These are phyloP conservation scores for Fraxinus greggii DNA, from an alignment of 305 asterid genomes.

Conservation along the genomic window DNA sequence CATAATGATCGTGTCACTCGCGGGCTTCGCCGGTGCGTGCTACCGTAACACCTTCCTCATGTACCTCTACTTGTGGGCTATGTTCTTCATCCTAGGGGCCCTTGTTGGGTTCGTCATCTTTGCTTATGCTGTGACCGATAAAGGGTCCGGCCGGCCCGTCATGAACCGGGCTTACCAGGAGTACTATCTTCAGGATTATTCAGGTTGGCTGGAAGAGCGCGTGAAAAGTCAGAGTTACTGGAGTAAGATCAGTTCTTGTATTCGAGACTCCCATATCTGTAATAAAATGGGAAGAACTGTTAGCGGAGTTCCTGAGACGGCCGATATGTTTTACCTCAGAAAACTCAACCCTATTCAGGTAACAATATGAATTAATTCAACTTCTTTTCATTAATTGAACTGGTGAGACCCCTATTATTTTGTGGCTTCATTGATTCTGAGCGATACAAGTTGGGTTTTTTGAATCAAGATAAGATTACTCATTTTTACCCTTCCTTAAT, in stretches of 20 bases:
- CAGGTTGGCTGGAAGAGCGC: conserved; percentile 69
- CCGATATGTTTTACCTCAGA: conserved; percentile 55
- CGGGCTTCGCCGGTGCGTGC: conserved; percentile 68
- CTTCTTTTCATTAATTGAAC: too few relatives aligned
- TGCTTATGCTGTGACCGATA: conserved; percentile 68
- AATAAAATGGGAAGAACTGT: conserved; percentile 31
- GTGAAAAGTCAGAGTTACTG: conserved; percentile 48
- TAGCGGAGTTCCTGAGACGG: conserved; percentile 51
- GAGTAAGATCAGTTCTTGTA: conserved; percentile 58
- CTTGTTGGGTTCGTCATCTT: conserved; percentile 58
- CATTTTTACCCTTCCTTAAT: neutral
- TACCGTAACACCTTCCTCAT: conserved; percentile 67
- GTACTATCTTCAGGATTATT: conserved; percentile 48
- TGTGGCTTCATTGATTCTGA: neutral
- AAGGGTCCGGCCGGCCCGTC: conserved; percentile 61
- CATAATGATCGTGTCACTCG: conserved; percentile 70
- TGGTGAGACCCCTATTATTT: too few relatives aligned
- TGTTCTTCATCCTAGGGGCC: conserved; percentile 58
- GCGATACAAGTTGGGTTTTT: neutral
- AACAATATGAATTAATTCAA: neutral
- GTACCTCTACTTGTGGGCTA: conserved; percentile 68
- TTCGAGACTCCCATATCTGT: conserved; percentile 65
- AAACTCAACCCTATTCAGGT: conserved; percentile 72
- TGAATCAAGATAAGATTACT: too few relatives aligned
- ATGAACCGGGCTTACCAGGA: conserved; percentile 52